Evolutionary conservation across 495 filamentous ascomycete genomes (phyloP), one percentile per base, ranked within the genome.

Genomic region (Tirmania nivea): DNA sequence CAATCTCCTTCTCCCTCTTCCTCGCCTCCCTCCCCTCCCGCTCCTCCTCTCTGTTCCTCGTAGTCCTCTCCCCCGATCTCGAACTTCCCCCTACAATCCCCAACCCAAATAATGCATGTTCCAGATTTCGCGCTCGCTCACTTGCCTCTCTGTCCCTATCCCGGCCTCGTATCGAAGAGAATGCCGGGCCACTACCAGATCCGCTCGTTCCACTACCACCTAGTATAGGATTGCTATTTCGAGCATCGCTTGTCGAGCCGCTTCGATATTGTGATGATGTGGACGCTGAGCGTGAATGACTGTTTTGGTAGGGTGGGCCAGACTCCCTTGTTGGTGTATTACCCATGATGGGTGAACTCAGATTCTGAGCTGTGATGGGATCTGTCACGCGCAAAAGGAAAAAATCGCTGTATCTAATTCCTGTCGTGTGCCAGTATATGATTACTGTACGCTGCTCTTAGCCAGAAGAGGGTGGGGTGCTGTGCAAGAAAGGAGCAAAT

Each of bases 11-110:
- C 48, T 21, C 48, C 35, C 86, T 80, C 53, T 78, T 80, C 53
- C 81, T 79, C 50, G 94, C 58, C 0, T 89, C 95, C 62, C 96
- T 92, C 39, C 83, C 73, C 0, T 92, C 90, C 64, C 96, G 90
- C 52, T 93, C 89, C 62, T 99, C 90, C 16, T 31, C 48, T 50
- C 48, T 31, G 16, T 16, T 12, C 25, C 48, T 31, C 48, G 10
- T 11, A 12, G 16, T 6, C 2, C 39, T 19, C 14, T 14, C 17
- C 17, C 39, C 39, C 12, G 39, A 45, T 8, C 48, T 37, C 49
- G 60, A 56, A 49, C 62, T 57, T 17, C 54, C 55, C 20, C n/a
- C 55, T 9, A 35, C 17, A 45, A 59, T 53, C 10, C 56, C 54
- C 11, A 62, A 16, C 35, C 61, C 61, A 42, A 64, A 64, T 56